Evolutionary conservation across 805 yeast genomes (phyloP).

Genomic region (Grigorovia yakushimaensis): DNA sequence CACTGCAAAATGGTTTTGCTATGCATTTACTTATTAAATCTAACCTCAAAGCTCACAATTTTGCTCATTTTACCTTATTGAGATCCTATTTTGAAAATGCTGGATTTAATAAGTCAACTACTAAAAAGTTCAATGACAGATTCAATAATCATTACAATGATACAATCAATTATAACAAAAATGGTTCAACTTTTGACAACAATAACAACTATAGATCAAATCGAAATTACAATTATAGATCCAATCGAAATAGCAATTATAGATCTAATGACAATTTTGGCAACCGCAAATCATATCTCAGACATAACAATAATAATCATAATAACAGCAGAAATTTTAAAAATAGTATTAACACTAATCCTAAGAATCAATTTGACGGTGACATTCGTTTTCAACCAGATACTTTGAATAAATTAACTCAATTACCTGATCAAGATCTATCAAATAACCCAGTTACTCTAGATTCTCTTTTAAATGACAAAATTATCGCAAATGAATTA

Average conservation of each 20-base stretch:
- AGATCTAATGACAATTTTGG: neutral
- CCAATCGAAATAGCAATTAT: too few species aligned
- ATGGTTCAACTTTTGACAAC: neutral
- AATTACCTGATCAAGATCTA: constrained; percentile 5
- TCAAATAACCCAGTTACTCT: constrained; percentile 17
- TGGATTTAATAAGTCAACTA: neutral
- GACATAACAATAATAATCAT: too few species aligned
- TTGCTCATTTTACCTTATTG: neutral
- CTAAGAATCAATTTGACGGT: neutral
- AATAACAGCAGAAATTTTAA: neutral
- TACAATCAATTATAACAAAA: neutral
- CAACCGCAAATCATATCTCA: neutral
- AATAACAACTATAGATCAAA: neutral
- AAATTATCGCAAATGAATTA: constrained; percentile 21
- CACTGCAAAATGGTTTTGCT: neutral
- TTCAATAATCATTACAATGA: neutral
- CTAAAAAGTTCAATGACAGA: neutral
- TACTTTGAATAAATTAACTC: constrained; percentile 13
- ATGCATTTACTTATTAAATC: neutral
- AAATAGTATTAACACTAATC: neutral
- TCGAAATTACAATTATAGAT: neutral
- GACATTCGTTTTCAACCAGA: constrained; percentile 8
- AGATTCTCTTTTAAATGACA: constrained; percentile 22
- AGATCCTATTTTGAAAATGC: neutral
- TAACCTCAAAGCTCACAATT: neutral